Base-by-base conservation (phyloP, 225 moss, liverwort and hornwort species). In the Neckera pumila region DNA sequence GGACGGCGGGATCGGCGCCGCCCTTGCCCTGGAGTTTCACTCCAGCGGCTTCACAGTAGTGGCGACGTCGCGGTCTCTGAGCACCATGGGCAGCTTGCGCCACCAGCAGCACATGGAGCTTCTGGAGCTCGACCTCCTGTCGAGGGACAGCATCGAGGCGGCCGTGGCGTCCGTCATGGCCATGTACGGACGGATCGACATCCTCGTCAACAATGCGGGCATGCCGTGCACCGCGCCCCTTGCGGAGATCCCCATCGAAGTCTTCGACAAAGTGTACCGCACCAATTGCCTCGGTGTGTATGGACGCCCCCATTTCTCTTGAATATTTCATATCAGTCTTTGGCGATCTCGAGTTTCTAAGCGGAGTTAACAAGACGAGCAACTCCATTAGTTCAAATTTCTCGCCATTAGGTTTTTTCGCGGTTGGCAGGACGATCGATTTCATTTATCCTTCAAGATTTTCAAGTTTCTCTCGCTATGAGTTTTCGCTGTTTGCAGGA, bases 191-290 rank as follows among this genome's bases (percentile, higher is more conserved):
- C 93, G 93, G 57, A 95, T 97, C 77, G 96, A 97, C 87, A 89
- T 96, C 43, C 93, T 96, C 34, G 90, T 97, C 54, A 97, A 96
- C 91, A 97, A 97, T 87, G 97, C 97, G 28, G 96, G 91, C 65
- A 33, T 95, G 47, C 90, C 89, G 26, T 95, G 95, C 87, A 86
- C 95, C 27, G 93, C 66, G 14, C 96, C 96, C 25, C 72, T 97
- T 40, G 95, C 79, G 6, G 96, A 96, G 85, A 45, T 90, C 27
- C 95, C 96, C 6, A 92, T 93, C 65, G 82, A 92, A 36, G 61
- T 81, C 40, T 74, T 96, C 15, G 95, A 96, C 86, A 90, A 69
- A 45, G 92, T 94, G n/a, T 95, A 92, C 87, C 90, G 91, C 82
- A 96, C 96, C 11, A 97, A 96, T 65, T 91, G 81, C 72, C 89